Evolutionary conservation across 805 yeast genomes (phyloP).

Genomic region (Candida hungchunana): DNA sequence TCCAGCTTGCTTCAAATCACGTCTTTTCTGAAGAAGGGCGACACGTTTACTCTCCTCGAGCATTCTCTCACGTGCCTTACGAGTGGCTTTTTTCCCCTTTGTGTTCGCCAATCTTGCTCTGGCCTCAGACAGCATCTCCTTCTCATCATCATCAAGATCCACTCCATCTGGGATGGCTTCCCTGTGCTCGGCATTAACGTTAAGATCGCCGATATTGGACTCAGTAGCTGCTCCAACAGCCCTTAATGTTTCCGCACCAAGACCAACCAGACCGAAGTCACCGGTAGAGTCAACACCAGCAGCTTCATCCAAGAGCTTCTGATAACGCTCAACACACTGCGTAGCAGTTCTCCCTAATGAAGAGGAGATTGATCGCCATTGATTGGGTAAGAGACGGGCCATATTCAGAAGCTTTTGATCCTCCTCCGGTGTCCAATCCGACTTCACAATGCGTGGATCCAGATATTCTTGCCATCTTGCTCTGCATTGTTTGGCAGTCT

Average conservation of each 20-base stretch:
- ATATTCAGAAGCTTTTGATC: constrained; percentile 67
- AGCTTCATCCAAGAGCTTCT: constrained; percentile 54
- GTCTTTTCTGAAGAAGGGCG: constrained; percentile 70
- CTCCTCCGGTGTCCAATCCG: constrained; percentile 70
- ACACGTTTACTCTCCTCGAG: constrained; percentile 73
- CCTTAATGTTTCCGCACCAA: constrained; percentile 44
- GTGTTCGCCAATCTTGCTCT: constrained; percentile 87
- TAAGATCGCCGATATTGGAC: constrained; percentile 50
- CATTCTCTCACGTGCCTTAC: constrained; percentile 83
- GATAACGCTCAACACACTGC: constrained; percentile 82
- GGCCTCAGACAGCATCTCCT: constrained; percentile 94
- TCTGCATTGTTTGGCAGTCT: constrained; percentile 88
- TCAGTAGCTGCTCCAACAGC: constrained; percentile 35
- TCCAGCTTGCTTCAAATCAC: constrained; percentile 82
- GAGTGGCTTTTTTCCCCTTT: constrained; percentile 89
- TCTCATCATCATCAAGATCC: constrained; percentile 80
- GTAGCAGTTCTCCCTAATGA: constrained; percentile 80
- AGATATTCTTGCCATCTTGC: constrained; percentile 90
- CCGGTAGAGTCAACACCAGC: constrained; percentile 22
- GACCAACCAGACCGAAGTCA: constrained; percentile 42
- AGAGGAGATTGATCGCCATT: constrained; percentile 90
- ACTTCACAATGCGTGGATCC: constrained; percentile 62
- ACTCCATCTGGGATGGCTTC: constrained; percentile 81
- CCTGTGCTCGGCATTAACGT: constrained; percentile 67
- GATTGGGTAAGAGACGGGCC: constrained; percentile 77